phyloP scores from a whole-genome alignment of 108 stramenopile species.

The Stephanodiscus minutulus region DNA sequence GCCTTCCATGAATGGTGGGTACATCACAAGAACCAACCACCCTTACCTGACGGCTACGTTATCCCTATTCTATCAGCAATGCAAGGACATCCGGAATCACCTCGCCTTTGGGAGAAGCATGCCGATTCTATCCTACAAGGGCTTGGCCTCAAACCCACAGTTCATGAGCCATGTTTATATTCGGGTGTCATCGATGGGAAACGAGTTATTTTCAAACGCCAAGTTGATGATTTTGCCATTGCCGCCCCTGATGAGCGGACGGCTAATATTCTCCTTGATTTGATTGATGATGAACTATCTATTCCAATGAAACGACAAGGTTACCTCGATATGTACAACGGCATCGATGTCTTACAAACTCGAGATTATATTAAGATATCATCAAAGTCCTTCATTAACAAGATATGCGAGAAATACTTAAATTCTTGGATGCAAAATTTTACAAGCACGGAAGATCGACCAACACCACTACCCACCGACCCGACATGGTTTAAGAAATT shows the following conservation, averaged over 20 bases:
- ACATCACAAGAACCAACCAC: not conserved
- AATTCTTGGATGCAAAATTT: not conserved
- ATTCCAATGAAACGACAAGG: too few relatives aligned
- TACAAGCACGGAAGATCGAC: too few relatives aligned
- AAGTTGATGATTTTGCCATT: not conserved
- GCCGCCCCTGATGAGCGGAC: not conserved
- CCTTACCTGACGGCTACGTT: not conserved
- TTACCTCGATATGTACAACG: not conserved
- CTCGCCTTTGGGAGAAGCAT: slow-evolving; percentile 24
- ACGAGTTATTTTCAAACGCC: not conserved
- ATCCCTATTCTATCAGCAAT: slow-evolving; percentile 7
- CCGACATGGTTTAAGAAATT: not conserved
- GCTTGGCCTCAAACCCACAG: slow-evolving; percentile 33
- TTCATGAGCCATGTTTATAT: slow-evolving; percentile 43
- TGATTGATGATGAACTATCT: too few relatives aligned
- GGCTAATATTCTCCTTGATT: too few relatives aligned
- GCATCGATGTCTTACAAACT: not conserved
- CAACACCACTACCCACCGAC: not conserved
- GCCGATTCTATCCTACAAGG: slow-evolving; percentile 23
- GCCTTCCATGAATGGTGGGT: not conserved
- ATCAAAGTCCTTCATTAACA: not conserved
- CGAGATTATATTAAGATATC: not conserved
- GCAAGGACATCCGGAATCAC: slow-evolving; percentile 16
- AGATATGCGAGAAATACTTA: too few relatives aligned
- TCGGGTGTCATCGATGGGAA: not conserved